Evolutionary conservation across 345 rosid genomes (phyloP).

Genomic region (Triadica sebifera): DNA sequence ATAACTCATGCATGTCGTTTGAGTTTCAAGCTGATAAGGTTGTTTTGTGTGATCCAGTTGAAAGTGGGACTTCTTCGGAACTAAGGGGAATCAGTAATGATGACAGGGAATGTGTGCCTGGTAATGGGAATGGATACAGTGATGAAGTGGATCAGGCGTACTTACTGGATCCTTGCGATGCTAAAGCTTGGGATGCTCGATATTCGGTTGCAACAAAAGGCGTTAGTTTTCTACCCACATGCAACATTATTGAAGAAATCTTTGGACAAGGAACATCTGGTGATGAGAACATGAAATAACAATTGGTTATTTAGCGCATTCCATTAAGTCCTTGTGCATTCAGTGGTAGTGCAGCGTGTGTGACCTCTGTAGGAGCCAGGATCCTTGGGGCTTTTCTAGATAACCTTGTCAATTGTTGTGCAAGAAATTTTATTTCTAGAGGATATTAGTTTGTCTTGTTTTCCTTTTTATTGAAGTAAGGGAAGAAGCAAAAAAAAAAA

Average conservation of each 20-base stretch:
- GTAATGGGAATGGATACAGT: slow-evolving; percentile 32
- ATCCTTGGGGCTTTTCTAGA: neutral
- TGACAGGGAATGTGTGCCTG: slow-evolving; percentile 15
- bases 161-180: slow-evolving; percentile 42
- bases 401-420: neutral
- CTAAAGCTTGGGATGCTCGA: too few relatives aligned
- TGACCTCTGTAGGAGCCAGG: neutral
- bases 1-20: slow-evolving; percentile 48
- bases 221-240: slow-evolving; percentile 49
- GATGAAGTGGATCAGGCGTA: slow-evolving; percentile 37
- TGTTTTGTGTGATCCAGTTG: too few relatives aligned
- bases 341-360: neutral
- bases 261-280: slow-evolving; percentile 46
- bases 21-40: slow-evolving; percentile 38
- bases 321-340: neutral
- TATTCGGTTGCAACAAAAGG: slow-evolving; percentile 36
- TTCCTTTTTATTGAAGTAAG: too few relatives aligned
- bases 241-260: slow-evolving; percentile 61
- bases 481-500: too few relatives aligned
- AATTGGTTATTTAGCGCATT: neutral
- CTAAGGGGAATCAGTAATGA: slow-evolving; percentile 19
- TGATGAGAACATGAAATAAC: slow-evolving; percentile 34
- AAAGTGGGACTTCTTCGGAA: slow-evolving; percentile 13
- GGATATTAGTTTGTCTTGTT: too few relatives aligned
- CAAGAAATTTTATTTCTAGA: slow-evolving; percentile 10